These are phyloP conservation scores for Sporothrix brasiliensis DNA, from an alignment of 2,329 filamentous ascomycete genomes.

Conservation along the genomic window DNA sequence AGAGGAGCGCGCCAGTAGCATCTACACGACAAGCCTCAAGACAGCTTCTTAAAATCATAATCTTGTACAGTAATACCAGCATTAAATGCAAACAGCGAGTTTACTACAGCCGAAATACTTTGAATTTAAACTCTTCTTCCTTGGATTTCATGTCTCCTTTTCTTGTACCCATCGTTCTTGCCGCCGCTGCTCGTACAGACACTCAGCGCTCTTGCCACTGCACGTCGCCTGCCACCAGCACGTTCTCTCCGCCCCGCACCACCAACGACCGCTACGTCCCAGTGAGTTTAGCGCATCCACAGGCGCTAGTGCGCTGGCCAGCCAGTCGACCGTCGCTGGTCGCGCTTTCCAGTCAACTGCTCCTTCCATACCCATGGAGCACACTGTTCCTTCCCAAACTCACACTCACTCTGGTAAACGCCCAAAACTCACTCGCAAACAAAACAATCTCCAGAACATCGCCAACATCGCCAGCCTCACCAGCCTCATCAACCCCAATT, in stretches of 20 bases:
- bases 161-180: no score
- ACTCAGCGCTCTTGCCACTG: neutral
- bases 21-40: neutral
- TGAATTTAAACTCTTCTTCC: no score
- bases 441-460: neutral
- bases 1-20: neutral
- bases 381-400: neutral
- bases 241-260: neutral
- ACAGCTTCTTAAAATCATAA: neutral
- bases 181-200: neutral
- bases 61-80: no score
- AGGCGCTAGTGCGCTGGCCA: neutral
- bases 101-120: no score
- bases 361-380: slow-evolving; percentile 4
- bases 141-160: no score
- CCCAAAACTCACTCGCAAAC: neutral
- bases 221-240: no score
- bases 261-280: neutral
- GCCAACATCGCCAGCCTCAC: neutral
- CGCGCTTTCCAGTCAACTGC: slow-evolving; percentile 4
- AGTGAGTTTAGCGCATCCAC: neutral
- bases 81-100: no score
- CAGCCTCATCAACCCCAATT: no score
- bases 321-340: neutral
- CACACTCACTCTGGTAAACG: neutral